These are phyloP conservation scores for Ambispora gerdemannii DNA, from an alignment of 192 early-diverging fungal species.

Conservation along the genomic window DNA sequence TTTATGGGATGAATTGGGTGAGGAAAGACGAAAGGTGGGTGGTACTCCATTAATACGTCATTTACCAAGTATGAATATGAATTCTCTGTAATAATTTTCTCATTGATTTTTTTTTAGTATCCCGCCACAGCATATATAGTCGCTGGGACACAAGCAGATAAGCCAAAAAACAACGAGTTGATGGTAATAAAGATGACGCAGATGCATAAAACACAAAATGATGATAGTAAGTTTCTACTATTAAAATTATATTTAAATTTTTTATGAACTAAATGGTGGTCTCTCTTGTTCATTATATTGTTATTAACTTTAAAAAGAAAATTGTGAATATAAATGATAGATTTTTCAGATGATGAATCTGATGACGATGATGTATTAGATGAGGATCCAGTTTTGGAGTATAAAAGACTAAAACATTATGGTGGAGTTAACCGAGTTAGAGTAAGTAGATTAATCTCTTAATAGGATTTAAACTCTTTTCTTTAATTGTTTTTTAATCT, in stretches of 20 bases:
- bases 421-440: constrained; percentile 93
- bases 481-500: too few relatives aligned
- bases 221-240: constrained; percentile 35
- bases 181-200: constrained; percentile 95
- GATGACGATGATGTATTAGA: constrained; percentile 84
- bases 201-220: constrained; percentile 88
- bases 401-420: constrained; percentile 73
- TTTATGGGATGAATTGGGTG: constrained; percentile 81
- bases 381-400: constrained; percentile 92
- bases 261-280: too few relatives aligned
- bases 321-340: constrained; percentile 18
- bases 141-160: constrained; percentile 89
- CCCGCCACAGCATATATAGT: constrained; percentile 92
- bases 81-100: background rate
- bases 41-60: background rate
- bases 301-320: background rate
- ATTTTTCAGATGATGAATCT: constrained; percentile 48
- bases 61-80: background rate
- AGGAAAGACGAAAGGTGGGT: constrained; percentile 54
- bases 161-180: constrained; percentile 81
- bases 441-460: constrained; percentile 43
- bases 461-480: too few relatives aligned
- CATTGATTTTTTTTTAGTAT: constrained; percentile 58
- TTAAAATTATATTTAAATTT: too few relatives aligned
- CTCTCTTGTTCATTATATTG: too few relatives aligned